Base-by-base conservation (phyloP, 2,329 filamentous ascomycete genomes). In the Onygenales sp. region DNA sequence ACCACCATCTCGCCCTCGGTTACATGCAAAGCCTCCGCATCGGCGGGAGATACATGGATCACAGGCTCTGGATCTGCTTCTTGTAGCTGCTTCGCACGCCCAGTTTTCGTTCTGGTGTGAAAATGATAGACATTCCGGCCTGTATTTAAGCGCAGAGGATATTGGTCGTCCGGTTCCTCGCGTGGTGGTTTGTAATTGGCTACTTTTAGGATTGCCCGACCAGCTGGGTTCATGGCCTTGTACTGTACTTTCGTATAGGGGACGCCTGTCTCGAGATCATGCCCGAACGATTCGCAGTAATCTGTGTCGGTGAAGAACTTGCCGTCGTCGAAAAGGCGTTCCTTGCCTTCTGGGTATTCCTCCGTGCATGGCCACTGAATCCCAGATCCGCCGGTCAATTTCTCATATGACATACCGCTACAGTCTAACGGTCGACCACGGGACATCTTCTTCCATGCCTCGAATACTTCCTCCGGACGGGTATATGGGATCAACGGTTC, bases 361-460 rank as follows among this genome's bases (percentile, higher is more conserved):
- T 61, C 57, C 38, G 64, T 70, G 55, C 66, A 70, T 7, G 69
- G 69, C 69, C 69, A 71, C 54, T 70, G 67, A 27, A 72, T 64
- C 1, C 68, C 69, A 3, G 67, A 66, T 1, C 67, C 66, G 3
- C 66, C 68, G 1, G 63, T 63, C 2, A 72, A 57, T 47, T 65
- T 66, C 7, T 65, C 65, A 51, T 72, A 72, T 3, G 55, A 62
- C 43, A 71, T 31, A 2, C 57, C 65, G 47, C 56, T 66, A 54
- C 67, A 70, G 54, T 72, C 69, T 50, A 64, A 69, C 0, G 68
- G 69, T 7, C 69, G 55, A 6, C 67, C 69, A 27, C 55, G 58
- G 1, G 66, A 69, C 27, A 68, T 46, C 50, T 54, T 60, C 58
- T 68, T 69, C 68, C 68, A 71, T 1, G 64, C 68, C 33, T 69